Evolutionary conservation across 2,329 filamentous ascomycete species (phyloP), one percentile per base, ranked within the genome.

Genomic region (Drechslerella dactyloides): DNA sequence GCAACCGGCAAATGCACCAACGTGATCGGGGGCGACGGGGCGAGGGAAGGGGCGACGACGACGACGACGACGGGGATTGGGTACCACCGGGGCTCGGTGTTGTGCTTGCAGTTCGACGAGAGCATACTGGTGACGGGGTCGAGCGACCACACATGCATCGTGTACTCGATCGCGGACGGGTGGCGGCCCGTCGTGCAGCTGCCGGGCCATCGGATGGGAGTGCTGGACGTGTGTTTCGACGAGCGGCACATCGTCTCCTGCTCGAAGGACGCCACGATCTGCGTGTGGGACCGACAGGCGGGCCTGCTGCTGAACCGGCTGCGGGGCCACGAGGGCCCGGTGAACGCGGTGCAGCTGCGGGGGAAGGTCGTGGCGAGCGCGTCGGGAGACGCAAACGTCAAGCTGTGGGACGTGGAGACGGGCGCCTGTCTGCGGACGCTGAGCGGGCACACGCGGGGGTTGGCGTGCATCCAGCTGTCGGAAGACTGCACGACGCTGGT

Each of bases 381-480:
- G 78, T 94, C 90, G 62, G 94, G 94, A 63, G 94, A 99, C 80
- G 94, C 94, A 76, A 85, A 89, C 56, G 92, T 96, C 74, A 96
- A 96, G 82, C 84, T 99, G 66, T 99, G 94, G 94, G 96, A 97
- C 79, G 88, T 97, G 66, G 88, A 91, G 76, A 91, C 90, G 42
- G 93, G 92, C 60, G 88, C 89, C 77, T 91, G 90, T 76, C 90
- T 97, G 78, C 92, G 93, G 77, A 92, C 97, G 79, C 96, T 99
- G 78, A 83, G 85, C 4, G 91, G 91, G 62, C 92, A 96, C 80
- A 94, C 92, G 79, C 93, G 96, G 78, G 94, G 94, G 6, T 86
- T 99, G 33, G 94, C 94, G 1, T 97, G 94, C 79, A 92, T 94
- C 60, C 94, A 99, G 79, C 97, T 97, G 80, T 93, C 89, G 44